A percentile compares a stretch with the other conserved stretches of the same genome.
phyloP scores from a whole-genome alignment of 2,329 filamentous ascomycete genomes.

The Colletotrichum orbiculare region DNA sequence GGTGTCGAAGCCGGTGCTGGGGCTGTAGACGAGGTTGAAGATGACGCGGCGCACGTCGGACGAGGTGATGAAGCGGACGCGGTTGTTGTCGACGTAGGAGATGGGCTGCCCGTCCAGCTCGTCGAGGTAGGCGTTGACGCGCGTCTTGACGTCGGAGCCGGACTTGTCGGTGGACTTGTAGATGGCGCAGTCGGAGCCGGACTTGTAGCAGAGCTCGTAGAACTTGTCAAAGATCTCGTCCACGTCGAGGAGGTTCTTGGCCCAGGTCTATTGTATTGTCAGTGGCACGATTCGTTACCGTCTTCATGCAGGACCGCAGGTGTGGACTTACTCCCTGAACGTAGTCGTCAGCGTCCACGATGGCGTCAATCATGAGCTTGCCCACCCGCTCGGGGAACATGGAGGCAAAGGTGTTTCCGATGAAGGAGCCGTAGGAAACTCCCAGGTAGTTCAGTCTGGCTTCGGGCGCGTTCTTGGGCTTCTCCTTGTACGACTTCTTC shows the following conservation, averaged over 20 bases:
- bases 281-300: not conserved
- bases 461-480: slow-evolving; percentile 10
- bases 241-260: slow-evolving; percentile 49
- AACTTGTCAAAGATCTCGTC: slow-evolving; percentile 48
- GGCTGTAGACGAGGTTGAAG: slow-evolving; percentile 43
- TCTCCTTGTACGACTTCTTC: slow-evolving; percentile 6
- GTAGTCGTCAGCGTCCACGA: slow-evolving; percentile 44
- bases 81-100: slow-evolving; percentile 34
- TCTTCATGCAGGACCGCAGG: not conserved
- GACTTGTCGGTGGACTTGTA: slow-evolving; percentile 40
- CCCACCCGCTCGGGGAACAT: slow-evolving; percentile 51
- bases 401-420: slow-evolving; percentile 49
- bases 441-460: slow-evolving; percentile 54
- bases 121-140: slow-evolving; percentile 46
- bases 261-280: slow-evolving; percentile 42
- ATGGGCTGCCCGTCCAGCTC: slow-evolving; percentile 44
- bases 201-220: slow-evolving; percentile 49
- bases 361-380: slow-evolving; percentile 47
- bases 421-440: slow-evolving; percentile 51
- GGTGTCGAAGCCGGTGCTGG: slow-evolving; percentile 37
- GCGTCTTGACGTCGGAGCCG: slow-evolving; percentile 43
- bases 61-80: slow-evolving; percentile 43
- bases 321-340: slow-evolving; percentile 38
- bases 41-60: slow-evolving; percentile 44
- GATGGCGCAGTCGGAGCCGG: slow-evolving; percentile 45